phyloP scores from a whole-genome alignment of 345 rosid genomes.

The Corymbia maculata region DNA sequence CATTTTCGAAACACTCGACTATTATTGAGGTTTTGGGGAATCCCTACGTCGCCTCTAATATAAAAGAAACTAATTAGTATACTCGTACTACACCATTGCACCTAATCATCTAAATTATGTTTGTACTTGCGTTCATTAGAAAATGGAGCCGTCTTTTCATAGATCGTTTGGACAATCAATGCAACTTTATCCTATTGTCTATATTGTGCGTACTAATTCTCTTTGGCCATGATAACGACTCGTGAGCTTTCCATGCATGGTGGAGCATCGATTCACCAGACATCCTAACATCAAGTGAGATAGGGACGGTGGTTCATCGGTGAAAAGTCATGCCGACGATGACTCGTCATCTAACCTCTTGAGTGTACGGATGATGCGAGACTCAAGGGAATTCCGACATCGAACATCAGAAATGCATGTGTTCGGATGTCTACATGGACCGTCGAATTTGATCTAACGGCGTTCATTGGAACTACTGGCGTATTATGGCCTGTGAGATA shows the following conservation, averaged over 20 bases:
- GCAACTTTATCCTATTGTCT: neutral
- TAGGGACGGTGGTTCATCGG: neutral
- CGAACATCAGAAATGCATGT: neutral
- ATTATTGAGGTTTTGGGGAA: neutral
- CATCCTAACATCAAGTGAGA: neutral
- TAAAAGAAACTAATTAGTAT: neutral
- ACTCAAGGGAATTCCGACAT: neutral
- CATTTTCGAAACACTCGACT: neutral
- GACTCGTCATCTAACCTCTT: neutral
- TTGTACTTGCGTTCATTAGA: neutral
- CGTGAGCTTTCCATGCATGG: neutral
- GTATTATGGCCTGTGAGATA: neutral
- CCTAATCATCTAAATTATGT: neutral
- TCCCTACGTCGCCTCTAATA: neutral
- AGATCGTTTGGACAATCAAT: neutral
- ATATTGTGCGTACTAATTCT: neutral
- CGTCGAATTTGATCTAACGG: neutral
- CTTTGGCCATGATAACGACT: neutral
- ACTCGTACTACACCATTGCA: neutral
- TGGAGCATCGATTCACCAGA: neutral
- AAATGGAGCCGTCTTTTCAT: neutral
- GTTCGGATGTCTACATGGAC: neutral
- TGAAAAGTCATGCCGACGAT: neutral
- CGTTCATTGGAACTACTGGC: neutral
- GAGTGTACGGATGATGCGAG: neutral